These are phyloP conservation scores for Aspergillus ibericus DNA, from an alignment of 2,329 filamentous ascomycete species.

Conservation along the genomic window DNA sequence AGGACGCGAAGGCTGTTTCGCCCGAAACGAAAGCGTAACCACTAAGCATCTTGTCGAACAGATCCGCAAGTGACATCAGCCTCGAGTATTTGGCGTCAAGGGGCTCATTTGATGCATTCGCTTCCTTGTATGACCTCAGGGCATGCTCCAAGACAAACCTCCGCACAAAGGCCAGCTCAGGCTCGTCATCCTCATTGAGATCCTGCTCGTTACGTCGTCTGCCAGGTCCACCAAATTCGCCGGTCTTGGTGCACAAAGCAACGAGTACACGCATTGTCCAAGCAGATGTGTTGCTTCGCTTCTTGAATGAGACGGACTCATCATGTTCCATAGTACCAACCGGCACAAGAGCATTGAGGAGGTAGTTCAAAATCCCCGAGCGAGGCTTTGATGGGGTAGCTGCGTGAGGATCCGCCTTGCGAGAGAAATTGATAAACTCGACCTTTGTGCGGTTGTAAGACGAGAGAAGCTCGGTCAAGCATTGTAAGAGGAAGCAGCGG, in stretches of 20 bases:
- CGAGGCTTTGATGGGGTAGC: constrained; percentile 92
- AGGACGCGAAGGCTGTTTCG: constrained; percentile 51
- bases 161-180: constrained; percentile 77
- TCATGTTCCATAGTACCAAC: constrained; percentile 66
- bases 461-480: constrained; percentile 82
- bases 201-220: constrained; percentile 51
- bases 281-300: constrained; percentile 77
- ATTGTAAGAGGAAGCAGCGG: constrained; percentile 90
- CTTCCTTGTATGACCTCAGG: constrained; percentile 87
- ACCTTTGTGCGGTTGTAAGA: constrained; percentile 95
- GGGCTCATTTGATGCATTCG: constrained; percentile 72
- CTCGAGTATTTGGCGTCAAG: constrained; percentile 84
- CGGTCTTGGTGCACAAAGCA: constrained; percentile 82
- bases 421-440: constrained; percentile 98
- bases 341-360: constrained; percentile 76
- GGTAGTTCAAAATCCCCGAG: constrained; percentile 88
- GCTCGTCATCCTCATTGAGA: constrained; percentile 41
- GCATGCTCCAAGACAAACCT: constrained; percentile 94
- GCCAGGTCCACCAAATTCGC: constrained; percentile 66
- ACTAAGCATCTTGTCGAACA: constrained; percentile 89
- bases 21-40: constrained; percentile 67
- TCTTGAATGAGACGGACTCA: constrained; percentile 76
- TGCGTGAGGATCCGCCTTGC: constrained; percentile 78
- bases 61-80: constrained; percentile 81
- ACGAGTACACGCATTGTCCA: constrained; percentile 86